Evolutionary conservation across 371 early-diverging fungal species (phyloP), one percentile per base, ranked within the genome.

Genomic region (Apophysomyces trapeziformis): DNA sequence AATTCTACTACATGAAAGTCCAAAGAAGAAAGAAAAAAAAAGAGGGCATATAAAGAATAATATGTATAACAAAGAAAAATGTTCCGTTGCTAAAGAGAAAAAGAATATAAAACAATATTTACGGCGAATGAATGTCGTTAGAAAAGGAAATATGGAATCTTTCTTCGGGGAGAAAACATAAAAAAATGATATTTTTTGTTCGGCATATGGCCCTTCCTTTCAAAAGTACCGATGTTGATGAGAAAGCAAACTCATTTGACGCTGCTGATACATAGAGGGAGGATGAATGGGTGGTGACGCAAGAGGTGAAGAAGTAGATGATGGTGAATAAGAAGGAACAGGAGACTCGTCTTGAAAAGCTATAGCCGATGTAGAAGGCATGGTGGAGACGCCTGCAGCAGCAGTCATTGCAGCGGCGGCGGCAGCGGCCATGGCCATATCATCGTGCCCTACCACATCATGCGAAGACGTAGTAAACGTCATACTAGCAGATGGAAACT

Each of bases 401-500:
- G 54, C 54, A 50, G 54, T 50, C 54, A 50, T 50, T 50, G 54
- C 54, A 26, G 54, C 54, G 54, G 54, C 54, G 9, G 54, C 54
- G 8, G 54, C 54, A 50, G 32, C 32, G 32, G 54, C 54, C 54
- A 50, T 50, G 21, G 54, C 54, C 54, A 50, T 50, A 50, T 50
- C 54, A 26, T 50, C 54, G 54, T 50, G 54, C 21, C 21, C 54
- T 5, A 50, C 54, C 5, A 50, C 54, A 50, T 50, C 54, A 50
- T 50, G 54, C 54, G 54, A 50, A 50, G 54, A 50, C n/a, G 54
- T 50, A 9, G 54, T 50, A 21, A 50, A 50, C 8, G 54, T 56
- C 56, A 63, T 63, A 47, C 63, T 63, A 18, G 59, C 35, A 21
- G 54, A 50, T 50, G 54, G n/a, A 50, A 50, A 50, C 21, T 50